A percentile compares a stretch with the other conserved stretches of the same genome.
phyloP scores from a whole-genome alignment of 495 filamentous ascomycete genomes.

The Aspergillus biplanus region DNA sequence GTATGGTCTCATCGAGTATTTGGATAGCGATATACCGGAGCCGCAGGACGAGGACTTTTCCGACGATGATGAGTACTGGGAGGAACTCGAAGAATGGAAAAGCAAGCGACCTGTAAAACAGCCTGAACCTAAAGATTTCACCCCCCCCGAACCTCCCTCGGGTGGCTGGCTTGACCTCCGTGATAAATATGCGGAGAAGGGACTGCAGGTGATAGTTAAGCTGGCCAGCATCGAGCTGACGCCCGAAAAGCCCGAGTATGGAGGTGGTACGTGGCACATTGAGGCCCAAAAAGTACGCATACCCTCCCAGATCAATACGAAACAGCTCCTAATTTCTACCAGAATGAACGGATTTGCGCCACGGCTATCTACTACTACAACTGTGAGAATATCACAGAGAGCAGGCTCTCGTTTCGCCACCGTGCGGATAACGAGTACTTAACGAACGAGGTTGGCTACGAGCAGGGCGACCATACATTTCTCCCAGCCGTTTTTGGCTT shows the following conservation, averaged over 20 bases:
- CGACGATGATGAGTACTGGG: not conserved
- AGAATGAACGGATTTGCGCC: slow-evolving; percentile 45
- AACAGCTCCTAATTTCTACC: not conserved
- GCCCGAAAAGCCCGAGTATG: slow-evolving; percentile 54
- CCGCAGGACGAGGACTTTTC: not conserved
- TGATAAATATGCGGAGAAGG: slow-evolving; percentile 21
- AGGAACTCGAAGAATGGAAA: not conserved
- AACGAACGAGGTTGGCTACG: slow-evolving; percentile 9
- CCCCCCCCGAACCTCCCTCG: not conserved
- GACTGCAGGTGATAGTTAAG: slow-evolving; percentile 64
- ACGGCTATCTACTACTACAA: slow-evolving; percentile 63
- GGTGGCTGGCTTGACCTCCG: not conserved
- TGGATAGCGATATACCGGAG: not conserved
- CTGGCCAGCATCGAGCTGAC: slow-evolving; percentile 60
- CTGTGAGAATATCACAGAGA: slow-evolving; percentile 54
- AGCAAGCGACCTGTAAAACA: not conserved
- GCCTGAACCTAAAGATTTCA: slow-evolving; percentile 4
- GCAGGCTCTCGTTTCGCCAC: slow-evolving; percentile 50
- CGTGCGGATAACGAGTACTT: slow-evolving; percentile 17
- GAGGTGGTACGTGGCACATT: slow-evolving; percentile 53
- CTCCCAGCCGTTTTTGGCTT: slow-evolving; percentile 28
- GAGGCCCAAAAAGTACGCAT: slow-evolving; percentile 38
- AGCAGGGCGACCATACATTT: slow-evolving; percentile 24
- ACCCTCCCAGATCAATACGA: not conserved
- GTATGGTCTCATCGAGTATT: not conserved